phyloP scores from a whole-genome alignment of 2,329 filamentous ascomycete genomes.

The Microsporum ferrugineum region DNA sequence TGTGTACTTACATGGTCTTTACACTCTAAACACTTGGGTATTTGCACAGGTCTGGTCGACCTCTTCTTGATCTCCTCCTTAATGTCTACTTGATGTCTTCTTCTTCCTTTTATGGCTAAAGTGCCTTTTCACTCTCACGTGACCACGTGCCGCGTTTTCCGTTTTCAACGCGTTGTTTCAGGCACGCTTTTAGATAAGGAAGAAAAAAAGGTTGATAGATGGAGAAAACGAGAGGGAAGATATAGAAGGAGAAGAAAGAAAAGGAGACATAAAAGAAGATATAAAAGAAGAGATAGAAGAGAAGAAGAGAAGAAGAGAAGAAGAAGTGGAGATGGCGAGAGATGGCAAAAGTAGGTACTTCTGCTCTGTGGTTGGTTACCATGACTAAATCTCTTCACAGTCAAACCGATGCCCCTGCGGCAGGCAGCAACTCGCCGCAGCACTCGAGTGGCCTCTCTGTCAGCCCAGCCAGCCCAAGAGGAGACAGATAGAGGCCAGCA shows the following conservation, averaged over 20 bases:
- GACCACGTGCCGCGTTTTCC: conserved; percentile 15
- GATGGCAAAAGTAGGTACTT: background rate
- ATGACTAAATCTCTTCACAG: background rate
- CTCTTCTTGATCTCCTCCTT: background rate
- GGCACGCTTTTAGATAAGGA: conserved; percentile 4
- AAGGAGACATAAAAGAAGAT: background rate
- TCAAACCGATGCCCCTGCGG: background rate
- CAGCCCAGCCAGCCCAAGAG: background rate
- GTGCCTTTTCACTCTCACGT: conserved; percentile 12
- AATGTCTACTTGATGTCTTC: background rate
- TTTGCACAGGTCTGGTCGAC: background rate
- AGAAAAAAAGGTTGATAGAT: background rate
- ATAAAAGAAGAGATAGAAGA: background rate
- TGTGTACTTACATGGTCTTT: conserved; percentile 5
- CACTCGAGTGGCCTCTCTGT: background rate
- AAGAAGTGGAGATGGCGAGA: background rate
- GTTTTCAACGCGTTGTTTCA: conserved; percentile 12
- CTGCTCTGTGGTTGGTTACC: background rate
- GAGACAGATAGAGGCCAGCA: background rate
- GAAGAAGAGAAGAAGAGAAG: background rate
- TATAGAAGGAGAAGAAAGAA: background rate
- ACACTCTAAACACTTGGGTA: background rate
- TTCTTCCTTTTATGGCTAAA: conserved; percentile 5
- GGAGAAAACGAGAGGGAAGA: background rate
- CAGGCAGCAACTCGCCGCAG: background rate